Base-by-base conservation (phyloP, 345 rosid species). In the Microcos paniculata region DNA sequence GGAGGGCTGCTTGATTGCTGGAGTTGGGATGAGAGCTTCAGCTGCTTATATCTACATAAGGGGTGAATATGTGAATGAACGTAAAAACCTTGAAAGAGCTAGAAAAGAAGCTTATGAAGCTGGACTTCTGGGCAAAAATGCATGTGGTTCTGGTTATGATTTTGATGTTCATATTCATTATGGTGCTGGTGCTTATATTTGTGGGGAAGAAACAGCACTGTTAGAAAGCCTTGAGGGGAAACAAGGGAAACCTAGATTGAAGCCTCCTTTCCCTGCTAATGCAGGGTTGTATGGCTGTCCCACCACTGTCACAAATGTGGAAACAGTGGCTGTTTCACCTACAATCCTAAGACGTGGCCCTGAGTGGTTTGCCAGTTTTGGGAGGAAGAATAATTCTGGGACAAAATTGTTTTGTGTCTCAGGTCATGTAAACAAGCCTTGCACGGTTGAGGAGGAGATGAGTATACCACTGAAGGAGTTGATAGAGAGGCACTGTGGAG, bases 251-350 rank as follows among this genome's bases (percentile, higher is more conserved):
- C 99, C 99, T 59, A 88, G 99, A 83, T 83, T 96, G 92, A 96
- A 96, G 91, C 99, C 99, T 79, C 98, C 99, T 43, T 96, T 92
- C 87, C 99, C 98, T 59, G 99, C 97, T 62, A 93, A 93, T 88
- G 93, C 97, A 16, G 98, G 99, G 52, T 84, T 96, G 72, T 96
- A 93, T 74, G 99, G 99, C 77, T 96, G 98, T 74, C 99, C 97
- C 61, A 91, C 97, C 33, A 96, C 99, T 70, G 98, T 93, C 49
- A 93, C 98, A 64, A 96, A 93, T 78, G 99, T 93, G 58, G 99
- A 96, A 83, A 93, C 98, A 3, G 95, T 96, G 43, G 96, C 98
- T 57, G 97, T 96, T 82, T 96, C 99, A 66, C 99, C 99, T 74
- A 92, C 97, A 53, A 93, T 96, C 77, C 79, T 96, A 77, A 87